Percentiles rank a stretch among this genome's conserved stretches.
Conservation (phyloP, 176 grass and related monocot genomes). For the Pontederia crassipes region DNA sequence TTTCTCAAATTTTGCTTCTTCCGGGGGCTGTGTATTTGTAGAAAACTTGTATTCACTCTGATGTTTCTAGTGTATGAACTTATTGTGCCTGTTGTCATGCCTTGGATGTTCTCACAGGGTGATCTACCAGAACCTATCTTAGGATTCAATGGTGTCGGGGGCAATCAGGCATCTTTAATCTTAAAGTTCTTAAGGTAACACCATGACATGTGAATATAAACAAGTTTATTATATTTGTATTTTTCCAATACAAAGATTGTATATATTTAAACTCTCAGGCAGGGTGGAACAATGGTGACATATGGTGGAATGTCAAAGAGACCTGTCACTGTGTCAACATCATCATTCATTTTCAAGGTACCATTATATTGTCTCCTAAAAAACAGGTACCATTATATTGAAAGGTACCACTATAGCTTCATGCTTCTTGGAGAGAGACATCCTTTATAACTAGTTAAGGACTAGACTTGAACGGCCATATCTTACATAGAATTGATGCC, state of each 20-base stretch:
- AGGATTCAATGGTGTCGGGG: slow-evolving; percentile 95
- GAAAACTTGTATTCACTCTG: slow-evolving; percentile 5
- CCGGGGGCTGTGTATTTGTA: not conserved
- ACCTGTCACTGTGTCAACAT: slow-evolving; percentile 77
- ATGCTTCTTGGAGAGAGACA: not conserved
- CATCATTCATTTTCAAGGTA: slow-evolving; percentile 94
- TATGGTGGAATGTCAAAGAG: slow-evolving; percentile 96
- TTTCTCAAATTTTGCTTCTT: not conserved
- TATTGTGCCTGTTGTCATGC: slow-evolving; percentile 20
- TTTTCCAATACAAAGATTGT: not conserved
- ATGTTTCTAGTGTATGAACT: not conserved
- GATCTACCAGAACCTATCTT: slow-evolving; percentile 69
- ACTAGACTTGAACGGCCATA: not conserved
- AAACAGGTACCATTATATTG: too few relatives aligned
- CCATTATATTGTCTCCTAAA: not conserved
- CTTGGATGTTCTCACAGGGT: slow-evolving; percentile 34
- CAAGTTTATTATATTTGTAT: not conserved
- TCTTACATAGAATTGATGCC: not conserved
- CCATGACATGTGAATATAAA: not conserved
- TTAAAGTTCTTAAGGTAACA: slow-evolving; percentile 66
- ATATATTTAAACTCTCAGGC: slow-evolving; percentile 29
- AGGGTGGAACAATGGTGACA: slow-evolving; percentile 89
- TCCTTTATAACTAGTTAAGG: not conserved
- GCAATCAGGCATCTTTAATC: slow-evolving; percentile 64
- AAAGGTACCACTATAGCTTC: slow-evolving; percentile 16